A percentile compares a stretch with the other conserved stretches of the same genome.
Evolutionary conservation across 768 basidiomycete species (phyloP).

Genomic region (Mrakia frigida): DNA sequence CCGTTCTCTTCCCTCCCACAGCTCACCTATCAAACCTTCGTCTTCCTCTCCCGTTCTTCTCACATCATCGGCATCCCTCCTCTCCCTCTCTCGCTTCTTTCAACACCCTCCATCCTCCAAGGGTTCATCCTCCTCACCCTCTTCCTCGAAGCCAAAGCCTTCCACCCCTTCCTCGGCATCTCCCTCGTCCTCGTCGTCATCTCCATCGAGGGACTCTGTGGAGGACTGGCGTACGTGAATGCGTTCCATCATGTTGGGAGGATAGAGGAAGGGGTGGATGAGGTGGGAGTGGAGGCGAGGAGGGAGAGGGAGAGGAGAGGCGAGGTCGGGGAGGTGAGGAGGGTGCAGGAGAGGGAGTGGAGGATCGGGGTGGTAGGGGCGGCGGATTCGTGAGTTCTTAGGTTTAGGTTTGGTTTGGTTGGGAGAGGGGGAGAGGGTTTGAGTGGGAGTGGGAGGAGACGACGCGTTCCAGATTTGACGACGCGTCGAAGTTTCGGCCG

Average conservation of each 20-base stretch:
- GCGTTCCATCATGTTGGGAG: slow-evolving; percentile 79
- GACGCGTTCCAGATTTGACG: too few species aligned
- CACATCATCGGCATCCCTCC: slow-evolving; percentile 79
- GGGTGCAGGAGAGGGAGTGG: slow-evolving; percentile 75
- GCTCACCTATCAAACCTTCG: slow-evolving; percentile 56
- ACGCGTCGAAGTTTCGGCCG: too few species aligned
- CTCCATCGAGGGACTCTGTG: slow-evolving; percentile 83
- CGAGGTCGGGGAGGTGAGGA: slow-evolving; percentile 49
- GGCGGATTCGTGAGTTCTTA: slow-evolving; percentile 50
- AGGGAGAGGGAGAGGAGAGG: slow-evolving; percentile 19
- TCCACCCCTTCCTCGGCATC: slow-evolving; percentile 51
- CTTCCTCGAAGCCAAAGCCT: slow-evolving; percentile 39
- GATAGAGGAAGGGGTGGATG: slow-evolving; percentile 39
- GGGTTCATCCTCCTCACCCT: slow-evolving; percentile 53
- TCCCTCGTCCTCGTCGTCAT: slow-evolving; percentile 66
- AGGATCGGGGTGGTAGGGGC: slow-evolving; percentile 86
- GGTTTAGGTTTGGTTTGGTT: too few species aligned
- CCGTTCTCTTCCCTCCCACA: background rate
- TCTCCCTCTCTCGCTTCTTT: slow-evolving; percentile 61
- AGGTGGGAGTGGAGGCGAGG: slow-evolving; percentile 48
- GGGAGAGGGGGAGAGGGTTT: too few species aligned
- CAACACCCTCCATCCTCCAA: slow-evolving; percentile 72
- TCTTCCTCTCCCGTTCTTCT: slow-evolving; percentile 87
- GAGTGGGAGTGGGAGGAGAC: too few species aligned
- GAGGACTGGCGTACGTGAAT: slow-evolving; percentile 87